Base-by-base conservation (phyloP, 768 basidiomycete genomes). In the Rhodotorula diobovata region DNA sequence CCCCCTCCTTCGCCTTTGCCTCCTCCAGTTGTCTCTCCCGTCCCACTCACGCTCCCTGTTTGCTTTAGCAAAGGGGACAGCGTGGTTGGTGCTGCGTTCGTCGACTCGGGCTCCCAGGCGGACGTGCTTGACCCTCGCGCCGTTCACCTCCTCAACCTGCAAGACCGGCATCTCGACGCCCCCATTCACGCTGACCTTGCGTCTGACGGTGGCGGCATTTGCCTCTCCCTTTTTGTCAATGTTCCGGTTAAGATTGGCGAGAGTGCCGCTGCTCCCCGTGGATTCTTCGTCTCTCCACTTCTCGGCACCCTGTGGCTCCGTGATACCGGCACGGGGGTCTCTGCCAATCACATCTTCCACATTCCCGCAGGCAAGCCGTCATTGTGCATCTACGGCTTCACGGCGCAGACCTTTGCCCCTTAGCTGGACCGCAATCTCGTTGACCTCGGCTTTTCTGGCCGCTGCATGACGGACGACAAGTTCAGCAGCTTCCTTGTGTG, bases 221-320 rank as follows among this genome's bases (percentile, higher is more conserved):
- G 67, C 21, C 61, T 68, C 2, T 46, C 67, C 2, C 14, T 68
- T 15, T 68, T 34, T 35, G 45, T 39, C 30, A 15, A 20, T 1
- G 28, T 34, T 7, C 12, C 35, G 12, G 5, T 53, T 23, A 18
- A 11, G 20, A 41, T 45, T 15, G 60, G 60, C 53, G n/a, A 28
- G 18, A 14, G 32, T 30, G 9, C 9, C 12, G 14, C 50, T 9
- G 5, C 20, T 5, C 18, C 45, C 9, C 53, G 60, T 18, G 2
- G 53, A 1, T 62, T 68, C 32, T 68, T 69, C 48, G 61, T 69
- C 32, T 30, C 39, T 14, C 20, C 55, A 11, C 37, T 69, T 7
- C 68, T 69, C 9, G 68, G 68, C 9, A n/a, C 60, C 4, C 68
- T 62, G 3, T 69, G 56, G 56, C 25, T 69, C 55, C 2, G 23